Evolutionary conservation across 257 asterid species (phyloP).

Genomic region (Scutellaria minor): DNA sequence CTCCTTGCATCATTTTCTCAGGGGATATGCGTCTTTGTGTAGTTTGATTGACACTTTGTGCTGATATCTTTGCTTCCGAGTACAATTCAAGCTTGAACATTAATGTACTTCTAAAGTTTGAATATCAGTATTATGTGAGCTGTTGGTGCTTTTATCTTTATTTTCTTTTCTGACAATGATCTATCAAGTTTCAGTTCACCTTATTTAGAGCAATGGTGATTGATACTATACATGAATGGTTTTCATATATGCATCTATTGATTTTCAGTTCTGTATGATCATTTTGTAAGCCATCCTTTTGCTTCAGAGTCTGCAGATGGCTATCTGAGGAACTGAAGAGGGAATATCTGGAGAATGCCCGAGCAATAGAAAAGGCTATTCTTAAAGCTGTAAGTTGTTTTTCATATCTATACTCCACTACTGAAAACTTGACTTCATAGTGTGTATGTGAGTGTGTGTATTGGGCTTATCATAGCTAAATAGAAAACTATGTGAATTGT

Average conservation of each 20-base stretch:
- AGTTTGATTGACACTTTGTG: slow-evolving; percentile 3
- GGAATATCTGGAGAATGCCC: slow-evolving; percentile 63
- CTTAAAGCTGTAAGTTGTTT: slow-evolving; percentile 72
- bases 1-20: background rate
- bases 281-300: slow-evolving; percentile 30
- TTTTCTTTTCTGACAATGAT: slow-evolving; percentile 9
- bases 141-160: slow-evolving; percentile 26
- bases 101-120: background rate
- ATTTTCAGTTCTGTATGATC: slow-evolving; percentile 9
- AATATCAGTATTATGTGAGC: slow-evolving; percentile 5
- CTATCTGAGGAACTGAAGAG: slow-evolving; percentile 62
- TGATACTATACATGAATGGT: background rate
- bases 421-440: slow-evolving; percentile 14
- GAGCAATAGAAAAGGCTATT: slow-evolving; percentile 63
- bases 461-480: slow-evolving; percentile 1
- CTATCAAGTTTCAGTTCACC: background rate
- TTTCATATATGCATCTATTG: slow-evolving; percentile 27
- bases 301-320: slow-evolving; percentile 78
- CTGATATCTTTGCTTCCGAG: slow-evolving; percentile 4
- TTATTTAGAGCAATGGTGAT: slow-evolving; percentile 1
- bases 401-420: slow-evolving; percentile 29
- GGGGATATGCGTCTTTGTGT: background rate
- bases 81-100: background rate
- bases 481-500: slow-evolving; percentile 7
- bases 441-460: slow-evolving; percentile 13